Base-by-base conservation (phyloP, 805 yeast genomes). In the Henningerozyma blattae region DNA sequence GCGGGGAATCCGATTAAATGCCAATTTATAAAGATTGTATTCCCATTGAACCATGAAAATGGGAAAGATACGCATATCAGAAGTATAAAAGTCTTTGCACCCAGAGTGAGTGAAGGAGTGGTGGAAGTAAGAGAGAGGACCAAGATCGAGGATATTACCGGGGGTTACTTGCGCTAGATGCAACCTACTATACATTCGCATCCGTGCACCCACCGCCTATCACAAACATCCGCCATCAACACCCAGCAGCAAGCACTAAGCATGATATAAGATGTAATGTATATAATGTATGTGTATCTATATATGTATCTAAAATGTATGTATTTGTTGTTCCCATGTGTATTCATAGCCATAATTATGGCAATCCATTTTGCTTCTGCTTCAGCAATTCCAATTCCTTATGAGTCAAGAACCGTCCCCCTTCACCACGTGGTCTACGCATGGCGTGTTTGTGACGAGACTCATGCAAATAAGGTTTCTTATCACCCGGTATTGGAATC, bases 361-460 rank as follows among this genome's bases (percentile, higher is more conserved):
- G 14, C 15, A n/a, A n/a, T n/a, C n/a, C 33, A 14, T 28, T 37
- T 49, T 33, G 48, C 52, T 44, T 45, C 51, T 34, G 54, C 33
- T 75, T 80, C 36, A 69, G 60, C 40, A 69, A 78, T 10, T 72
- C 77, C 30, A 72, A 79, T 42, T 73, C 83, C 9, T 95, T 94
- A 12, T 97, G 95, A 1, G 99, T 91, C 39, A 91, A 61, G 46
- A 91, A 91, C 40, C 99, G 67, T 5, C 99, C 99, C 22, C 98
- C 98, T 61, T 91, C 97, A 18, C 99, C 99, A 47, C 99, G 74
- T 13, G 98, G 97, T 55, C 99, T 72, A 53, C 97, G 72, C 98
- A 91, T 91, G 3, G 99, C 99, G 56, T 91, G 99, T 55, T 91
- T 89, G 56, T 91, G 99, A 48, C 99, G 70, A 15, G 95, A 84